Evolutionary conservation across 768 basidiomycete genomes (phyloP).

Genomic region (Boletellus emodensis): DNA sequence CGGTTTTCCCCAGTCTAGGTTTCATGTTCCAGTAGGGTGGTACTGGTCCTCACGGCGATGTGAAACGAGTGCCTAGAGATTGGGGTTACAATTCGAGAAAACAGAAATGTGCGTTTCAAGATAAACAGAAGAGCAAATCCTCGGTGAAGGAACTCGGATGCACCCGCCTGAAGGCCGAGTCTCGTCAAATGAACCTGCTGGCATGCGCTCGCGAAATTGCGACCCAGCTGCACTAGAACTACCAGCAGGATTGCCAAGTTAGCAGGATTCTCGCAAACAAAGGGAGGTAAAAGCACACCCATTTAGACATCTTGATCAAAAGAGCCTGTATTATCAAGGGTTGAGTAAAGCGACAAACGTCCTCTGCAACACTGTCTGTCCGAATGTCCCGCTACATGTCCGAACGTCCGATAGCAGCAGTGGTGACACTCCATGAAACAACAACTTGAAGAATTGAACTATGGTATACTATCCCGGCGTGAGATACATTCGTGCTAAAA

Average conservation of each 20-base stretch:
- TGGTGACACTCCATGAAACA: slow-evolving; percentile 1
- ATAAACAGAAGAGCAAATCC: background rate
- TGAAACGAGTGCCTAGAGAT: background rate
- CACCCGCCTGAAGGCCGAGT: no score
- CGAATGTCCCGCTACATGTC: background rate
- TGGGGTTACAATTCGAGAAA: no score
- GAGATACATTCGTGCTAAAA: background rate
- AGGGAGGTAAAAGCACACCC: slow-evolving; percentile 9
- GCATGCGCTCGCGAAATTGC: no score
- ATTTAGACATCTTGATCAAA: background rate
- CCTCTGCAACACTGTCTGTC: background rate
- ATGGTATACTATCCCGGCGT: background rate
- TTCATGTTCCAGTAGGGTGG: slow-evolving; percentile 11
- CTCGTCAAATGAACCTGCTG: no score
- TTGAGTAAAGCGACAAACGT: slow-evolving; percentile 1
- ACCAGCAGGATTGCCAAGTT: background rate
- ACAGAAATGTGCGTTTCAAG: background rate
- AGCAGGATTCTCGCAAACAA: background rate
- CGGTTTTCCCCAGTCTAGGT: slow-evolving; percentile 2
- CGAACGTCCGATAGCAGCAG: background rate
- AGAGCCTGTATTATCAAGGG: background rate
- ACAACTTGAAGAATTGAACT: background rate
- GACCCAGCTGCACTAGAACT: background rate
- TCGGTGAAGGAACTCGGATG: background rate
- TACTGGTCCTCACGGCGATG: slow-evolving; percentile 3